These are phyloP conservation scores for Geotrichum restrictum DNA, from an alignment of 1,139 yeast species.

Conservation along the genomic window DNA sequence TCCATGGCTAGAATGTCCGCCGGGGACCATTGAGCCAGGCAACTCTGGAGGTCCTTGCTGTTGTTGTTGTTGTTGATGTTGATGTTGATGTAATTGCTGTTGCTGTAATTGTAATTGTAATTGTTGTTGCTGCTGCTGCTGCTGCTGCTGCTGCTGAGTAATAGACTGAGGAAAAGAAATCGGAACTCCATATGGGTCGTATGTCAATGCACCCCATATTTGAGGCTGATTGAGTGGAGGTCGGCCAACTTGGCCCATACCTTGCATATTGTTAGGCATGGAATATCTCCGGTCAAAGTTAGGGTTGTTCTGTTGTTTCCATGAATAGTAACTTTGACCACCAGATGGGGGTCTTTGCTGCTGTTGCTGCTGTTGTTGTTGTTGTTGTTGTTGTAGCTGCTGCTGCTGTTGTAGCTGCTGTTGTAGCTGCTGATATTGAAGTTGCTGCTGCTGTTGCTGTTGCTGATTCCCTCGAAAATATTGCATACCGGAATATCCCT, in stretches of 20 bases:
- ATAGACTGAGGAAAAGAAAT: too few species aligned
- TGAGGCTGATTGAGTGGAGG: neutral
- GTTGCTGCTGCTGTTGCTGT: too few species aligned
- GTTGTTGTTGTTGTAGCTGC: neutral
- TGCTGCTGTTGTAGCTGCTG: conserved; percentile 7
- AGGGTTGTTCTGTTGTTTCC: too few species aligned
- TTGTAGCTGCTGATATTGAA: conserved; percentile 7
- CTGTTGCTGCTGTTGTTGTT: conserved; percentile 4
- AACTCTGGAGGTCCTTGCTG: neutral
- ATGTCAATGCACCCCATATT: neutral
- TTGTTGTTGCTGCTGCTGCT: too few species aligned
- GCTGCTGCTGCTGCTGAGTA: too few species aligned
- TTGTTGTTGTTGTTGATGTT: too few species aligned
- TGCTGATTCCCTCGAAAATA: too few species aligned
- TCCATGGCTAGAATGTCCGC: neutral
- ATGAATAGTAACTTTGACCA: neutral
- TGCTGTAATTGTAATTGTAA: too few species aligned
- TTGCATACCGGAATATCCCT: too few species aligned
- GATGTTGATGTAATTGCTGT: too few species aligned
- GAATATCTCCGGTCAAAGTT: neutral
- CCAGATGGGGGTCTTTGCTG: neutral
- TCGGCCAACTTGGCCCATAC: neutral
- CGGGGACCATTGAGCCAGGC: conserved; percentile 2
- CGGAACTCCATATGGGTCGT: neutral
- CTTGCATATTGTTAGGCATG: neutral